Conservation (phyloP, 73 alveolate species). For the Paramecium primaurelia region DNA sequence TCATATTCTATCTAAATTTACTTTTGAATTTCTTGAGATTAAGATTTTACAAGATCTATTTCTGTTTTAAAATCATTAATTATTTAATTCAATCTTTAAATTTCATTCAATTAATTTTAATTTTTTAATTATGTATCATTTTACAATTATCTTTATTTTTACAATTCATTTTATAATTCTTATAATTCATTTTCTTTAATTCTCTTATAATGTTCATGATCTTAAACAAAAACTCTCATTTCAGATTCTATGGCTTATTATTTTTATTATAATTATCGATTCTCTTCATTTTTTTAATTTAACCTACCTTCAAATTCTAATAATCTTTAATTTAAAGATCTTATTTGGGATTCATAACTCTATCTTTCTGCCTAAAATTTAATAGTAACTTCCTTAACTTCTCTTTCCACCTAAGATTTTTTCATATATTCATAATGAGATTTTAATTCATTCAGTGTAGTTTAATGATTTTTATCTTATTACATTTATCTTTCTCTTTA, state of each 20-base stretch:
- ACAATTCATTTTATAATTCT: not conserved
- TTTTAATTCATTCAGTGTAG: not conserved
- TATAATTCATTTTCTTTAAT: not conserved
- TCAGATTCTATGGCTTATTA: not conserved
- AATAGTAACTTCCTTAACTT: not conserved
- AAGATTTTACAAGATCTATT: not conserved
- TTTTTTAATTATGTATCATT: not conserved
- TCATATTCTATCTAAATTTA: not conserved
- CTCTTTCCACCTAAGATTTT: slow-evolving; percentile 17
- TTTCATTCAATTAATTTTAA: not conserved
- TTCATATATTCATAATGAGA: slow-evolving; percentile 39
- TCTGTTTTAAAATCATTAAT: slow-evolving; percentile 9
- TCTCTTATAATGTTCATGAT: not conserved
- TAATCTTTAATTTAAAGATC: not conserved
- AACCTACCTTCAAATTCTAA: not conserved
- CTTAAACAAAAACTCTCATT: not conserved
- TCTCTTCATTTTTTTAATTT: not conserved
- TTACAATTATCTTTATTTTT: not conserved
- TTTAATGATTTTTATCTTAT: not conserved
- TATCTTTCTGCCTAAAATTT: slow-evolving; percentile 22
- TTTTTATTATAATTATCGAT: not conserved
- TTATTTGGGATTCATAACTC: not conserved
- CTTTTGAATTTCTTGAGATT: not conserved
- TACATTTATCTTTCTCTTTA: not conserved
- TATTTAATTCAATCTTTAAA: not conserved